Evolutionary conservation across 2,329 filamentous ascomycete species (phyloP).

Genomic region (Arthrobotrys entomopaga): DNA sequence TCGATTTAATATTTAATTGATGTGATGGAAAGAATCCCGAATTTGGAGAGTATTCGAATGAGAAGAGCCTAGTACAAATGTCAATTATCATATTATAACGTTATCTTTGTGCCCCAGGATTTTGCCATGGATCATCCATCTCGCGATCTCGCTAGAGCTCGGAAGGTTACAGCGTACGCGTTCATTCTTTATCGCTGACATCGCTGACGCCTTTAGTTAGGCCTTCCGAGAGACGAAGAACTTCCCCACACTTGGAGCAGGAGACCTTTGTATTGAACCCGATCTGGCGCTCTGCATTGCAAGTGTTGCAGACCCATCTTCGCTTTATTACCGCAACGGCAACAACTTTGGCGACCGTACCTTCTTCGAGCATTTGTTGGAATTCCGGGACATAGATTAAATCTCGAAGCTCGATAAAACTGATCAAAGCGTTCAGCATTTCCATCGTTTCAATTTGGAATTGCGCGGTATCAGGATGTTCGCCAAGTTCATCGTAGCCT

Average conservation of each 20-base stretch:
- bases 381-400: conserved; percentile 19
- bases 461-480: conserved; percentile 2
- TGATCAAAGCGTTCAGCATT: conserved; percentile 25
- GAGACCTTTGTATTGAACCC: conserved; percentile 15
- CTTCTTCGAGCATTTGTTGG: conserved; percentile 14
- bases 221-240: conserved; percentile 1
- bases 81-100: too few relatives aligned
- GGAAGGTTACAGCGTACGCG: too few relatives aligned
- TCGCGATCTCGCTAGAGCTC: too few relatives aligned
- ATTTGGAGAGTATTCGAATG: too few relatives aligned
- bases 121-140: too few relatives aligned
- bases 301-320: conserved; percentile 21
- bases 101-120: too few relatives aligned
- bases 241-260: conserved; percentile 25
- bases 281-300: conserved; percentile 2
- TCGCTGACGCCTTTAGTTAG: neutral
- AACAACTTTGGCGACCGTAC: conserved; percentile 1
- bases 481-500: neutral
- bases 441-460: conserved; percentile 9
- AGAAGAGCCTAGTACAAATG: too few relatives aligned
- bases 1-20: too few relatives aligned
- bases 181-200: neutral
- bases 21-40: too few relatives aligned
- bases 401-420: conserved; percentile 20
- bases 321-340: conserved; percentile 17